phyloP scores from a whole-genome alignment of 31 red algal genomes.

The Endocladia muricata region DNA sequence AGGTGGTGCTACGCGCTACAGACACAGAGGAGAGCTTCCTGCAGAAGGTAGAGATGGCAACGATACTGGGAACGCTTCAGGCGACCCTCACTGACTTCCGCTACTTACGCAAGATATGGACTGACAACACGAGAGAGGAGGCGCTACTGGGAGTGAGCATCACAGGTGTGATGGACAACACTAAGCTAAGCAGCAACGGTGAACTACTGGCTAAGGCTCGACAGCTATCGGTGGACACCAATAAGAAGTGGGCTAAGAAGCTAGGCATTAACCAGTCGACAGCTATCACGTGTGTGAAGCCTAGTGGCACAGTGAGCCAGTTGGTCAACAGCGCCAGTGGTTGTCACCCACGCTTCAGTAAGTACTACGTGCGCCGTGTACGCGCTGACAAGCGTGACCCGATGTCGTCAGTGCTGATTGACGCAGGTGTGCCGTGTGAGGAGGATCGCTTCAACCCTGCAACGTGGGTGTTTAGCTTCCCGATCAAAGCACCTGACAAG shows the following conservation, averaged over 20 bases:
- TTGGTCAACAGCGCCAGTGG: too few species aligned
- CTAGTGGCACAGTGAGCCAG: too few species aligned
- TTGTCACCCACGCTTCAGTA: too few species aligned
- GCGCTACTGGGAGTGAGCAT: background rate
- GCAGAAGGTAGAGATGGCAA: background rate
- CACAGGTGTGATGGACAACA: background rate
- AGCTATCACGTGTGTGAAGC: too few species aligned
- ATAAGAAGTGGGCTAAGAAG: background rate
- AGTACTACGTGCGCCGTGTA: too few species aligned
- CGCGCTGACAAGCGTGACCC: too few species aligned
- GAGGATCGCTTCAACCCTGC: too few species aligned
- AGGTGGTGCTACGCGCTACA: too few species aligned
- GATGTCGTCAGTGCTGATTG: too few species aligned
- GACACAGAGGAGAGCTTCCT: slow-evolving; percentile 1
- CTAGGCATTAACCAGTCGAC: background rate
- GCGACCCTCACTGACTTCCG: background rate
- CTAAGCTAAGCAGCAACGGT: background rate
- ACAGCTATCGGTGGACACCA: background rate
- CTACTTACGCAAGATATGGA: background rate
- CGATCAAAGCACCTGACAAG: too few species aligned
- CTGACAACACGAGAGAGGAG: background rate
- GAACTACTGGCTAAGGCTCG: background rate
- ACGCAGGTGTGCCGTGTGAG: too few species aligned
- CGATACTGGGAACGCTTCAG: background rate
- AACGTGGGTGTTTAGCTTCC: too few species aligned